Evolutionary conservation across 2,329 filamentous ascomycete species (phyloP), one percentile per base, ranked within the genome.

Genomic region (Ramularia collo-cygni): DNA sequence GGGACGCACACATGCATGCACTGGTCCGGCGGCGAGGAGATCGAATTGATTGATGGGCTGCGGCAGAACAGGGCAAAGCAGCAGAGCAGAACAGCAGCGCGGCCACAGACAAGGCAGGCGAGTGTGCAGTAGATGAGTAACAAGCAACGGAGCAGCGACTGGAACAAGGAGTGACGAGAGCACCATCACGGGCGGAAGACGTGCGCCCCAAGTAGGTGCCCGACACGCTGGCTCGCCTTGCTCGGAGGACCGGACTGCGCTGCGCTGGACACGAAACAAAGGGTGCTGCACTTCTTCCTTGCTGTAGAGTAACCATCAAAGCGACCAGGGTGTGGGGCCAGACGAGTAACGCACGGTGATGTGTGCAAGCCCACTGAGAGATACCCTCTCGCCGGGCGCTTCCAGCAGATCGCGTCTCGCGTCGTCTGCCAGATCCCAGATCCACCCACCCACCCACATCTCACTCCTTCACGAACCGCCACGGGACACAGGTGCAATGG

Each of bases 171-270:
- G 16, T 17, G 14, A n/a, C 16, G 16, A n/a, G 8, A 19, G 10
- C 3, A 9, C 14, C 7, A 16, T 19, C 31, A 19, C 16, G 16
- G 17, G 16, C 15, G 9, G 31, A n/a, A 33, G 21, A 24, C 21
- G 21, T 24, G 10, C 21, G 21, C 21, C 21, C n/a, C 21, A 24
- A 24, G 21, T 24, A 24, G 21, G 6, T 24, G 35, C 40, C 44
- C 35, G 36, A 24, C 40, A 37, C 32, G 29, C 38, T 47, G 47
- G 46, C 45, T 44, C 37, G 44, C 43, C 46, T 52, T 52, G 45
- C 53, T 56, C 53, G 55, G 54, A 52, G 47, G 38, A 48, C 44
- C 52, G 55, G 55, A 57, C 51, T 46, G 31, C 31, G 16, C 31
- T 33, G 31, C 17, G 31, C 14, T 10, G 31, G 31, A 19, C 31